Conservation (phyloP, 305 asterid genomes). For the Fraxinus sp. region DNA sequence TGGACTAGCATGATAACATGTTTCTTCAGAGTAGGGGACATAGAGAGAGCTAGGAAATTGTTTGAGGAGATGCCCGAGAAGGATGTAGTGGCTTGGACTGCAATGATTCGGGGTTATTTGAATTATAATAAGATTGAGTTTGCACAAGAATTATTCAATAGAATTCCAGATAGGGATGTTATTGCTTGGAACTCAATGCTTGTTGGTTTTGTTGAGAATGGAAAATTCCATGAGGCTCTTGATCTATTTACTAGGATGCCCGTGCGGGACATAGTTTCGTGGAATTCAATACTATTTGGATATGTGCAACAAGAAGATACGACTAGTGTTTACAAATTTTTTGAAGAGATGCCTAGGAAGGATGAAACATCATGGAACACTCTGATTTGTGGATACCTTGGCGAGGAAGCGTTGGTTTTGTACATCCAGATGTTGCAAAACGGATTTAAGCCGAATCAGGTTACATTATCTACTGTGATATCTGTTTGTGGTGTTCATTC, state of each 20-base stretch:
- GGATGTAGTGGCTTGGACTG: conserved; percentile 66
- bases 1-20: conserved; percentile 60
- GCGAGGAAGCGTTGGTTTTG: conserved; percentile 48
- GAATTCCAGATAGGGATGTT: conserved; percentile 51
- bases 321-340: conserved; percentile 35
- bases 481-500: conserved; percentile 50
- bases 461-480: conserved; percentile 46
- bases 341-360: conserved; percentile 44
- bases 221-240: conserved; percentile 38
- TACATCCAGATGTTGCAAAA: conserved; percentile 42
- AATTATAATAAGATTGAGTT: conserved; percentile 33
- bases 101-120: conserved; percentile 54
- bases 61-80: conserved; percentile 58
- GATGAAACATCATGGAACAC: conserved; percentile 68
- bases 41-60: conserved; percentile 45
- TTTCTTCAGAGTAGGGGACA: conserved; percentile 41
- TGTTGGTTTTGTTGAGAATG: conserved; percentile 41
- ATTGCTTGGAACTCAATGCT: conserved; percentile 68
- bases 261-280: conserved; percentile 41
- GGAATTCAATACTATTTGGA: conserved; percentile 53
- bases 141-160: conserved; percentile 44
- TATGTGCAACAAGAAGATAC: conserved; percentile 45
- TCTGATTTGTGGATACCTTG: conserved; percentile 50
- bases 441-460: conserved; percentile 49
- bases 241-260: conserved; percentile 49